Percentiles rank a stretch among this genome's conserved stretches.
These are phyloP conservation scores for Cryphonectria japonica DNA, from an alignment of 2,329 filamentous ascomycete species.

Conservation along the genomic window DNA sequence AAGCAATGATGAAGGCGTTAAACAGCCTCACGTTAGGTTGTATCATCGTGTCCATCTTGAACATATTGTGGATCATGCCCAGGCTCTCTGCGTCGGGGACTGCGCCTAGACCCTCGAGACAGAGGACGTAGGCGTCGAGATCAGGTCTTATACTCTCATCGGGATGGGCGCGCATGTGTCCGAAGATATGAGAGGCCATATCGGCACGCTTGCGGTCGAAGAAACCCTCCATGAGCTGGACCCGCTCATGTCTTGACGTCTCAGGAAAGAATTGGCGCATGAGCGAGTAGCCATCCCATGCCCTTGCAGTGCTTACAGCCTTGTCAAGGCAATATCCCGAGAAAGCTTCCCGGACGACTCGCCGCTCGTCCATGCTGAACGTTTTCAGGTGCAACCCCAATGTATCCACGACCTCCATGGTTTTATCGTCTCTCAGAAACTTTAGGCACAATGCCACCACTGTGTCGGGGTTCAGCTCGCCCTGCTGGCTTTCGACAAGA, in stretches of 20 bases:
- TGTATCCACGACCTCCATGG: conserved; percentile 79
- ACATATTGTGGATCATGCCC: conserved; percentile 83
- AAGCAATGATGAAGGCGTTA: conserved; percentile 87
- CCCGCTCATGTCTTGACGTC: conserved; percentile 67
- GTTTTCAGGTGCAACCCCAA: conserved; percentile 75
- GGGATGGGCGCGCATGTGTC: conserved; percentile 85
- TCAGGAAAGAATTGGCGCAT: conserved; percentile 67
- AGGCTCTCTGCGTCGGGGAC: conserved; percentile 66
- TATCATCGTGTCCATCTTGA: conserved; percentile 87
- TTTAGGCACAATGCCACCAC: conserved; percentile 73
- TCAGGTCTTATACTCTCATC: conserved; percentile 67
- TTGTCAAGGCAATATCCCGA: conserved; percentile 69
- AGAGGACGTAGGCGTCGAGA: conserved; percentile 74
- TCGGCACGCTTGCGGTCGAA: conserved; percentile 78
- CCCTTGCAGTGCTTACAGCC: conserved; percentile 63
- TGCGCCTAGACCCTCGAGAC: conserved; percentile 75
- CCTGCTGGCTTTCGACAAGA: conserved; percentile 71
- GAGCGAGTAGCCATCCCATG: conserved; percentile 70
- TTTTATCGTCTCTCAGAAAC: conserved; percentile 76
- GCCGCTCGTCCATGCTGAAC: conserved; percentile 71
- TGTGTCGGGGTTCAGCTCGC: conserved; percentile 73
- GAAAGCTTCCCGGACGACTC: conserved; percentile 67
- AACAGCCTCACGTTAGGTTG: conserved; percentile 75
- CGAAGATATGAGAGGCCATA: conserved; percentile 85
- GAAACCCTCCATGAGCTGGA: conserved; percentile 79